Evolutionary conservation across 2,329 filamentous ascomycete species (phyloP).

Genomic region (Trichoderma harzianum): DNA sequence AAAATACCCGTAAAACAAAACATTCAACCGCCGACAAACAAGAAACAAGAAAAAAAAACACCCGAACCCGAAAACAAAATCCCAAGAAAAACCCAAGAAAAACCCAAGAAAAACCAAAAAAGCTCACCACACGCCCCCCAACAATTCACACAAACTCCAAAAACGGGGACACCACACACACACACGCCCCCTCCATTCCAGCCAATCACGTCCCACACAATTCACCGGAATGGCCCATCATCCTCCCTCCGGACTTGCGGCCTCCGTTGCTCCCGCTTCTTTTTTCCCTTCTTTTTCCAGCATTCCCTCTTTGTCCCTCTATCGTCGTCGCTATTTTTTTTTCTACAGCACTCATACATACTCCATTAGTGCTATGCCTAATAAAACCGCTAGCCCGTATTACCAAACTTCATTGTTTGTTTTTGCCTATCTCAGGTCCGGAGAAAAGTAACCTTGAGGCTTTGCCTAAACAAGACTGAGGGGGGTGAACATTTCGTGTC

Average conservation of each 20-base stretch:
- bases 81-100: neutral
- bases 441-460: neutral
- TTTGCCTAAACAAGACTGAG: neutral
- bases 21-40: neutral
- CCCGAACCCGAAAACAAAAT: neutral
- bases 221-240: neutral
- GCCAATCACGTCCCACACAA: neutral
- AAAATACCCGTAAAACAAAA: neutral
- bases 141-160: slow-evolving; percentile 1
- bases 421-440: neutral
- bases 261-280: slow-evolving; percentile 1
- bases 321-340: neutral
- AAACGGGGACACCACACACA: neutral
- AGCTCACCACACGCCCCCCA: neutral
- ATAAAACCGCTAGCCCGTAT: neutral
- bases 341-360: too few relatives aligned
- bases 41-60: neutral
- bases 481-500: neutral
- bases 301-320: too few relatives aligned
- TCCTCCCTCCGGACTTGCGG: neutral
- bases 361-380: neutral
- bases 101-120: neutral
- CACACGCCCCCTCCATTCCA: neutral
- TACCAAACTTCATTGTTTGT: neutral
- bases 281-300: neutral